Evolutionary conservation across 73 alveolate genomes (phyloP).

Genomic region (Loxodes magnus): DNA sequence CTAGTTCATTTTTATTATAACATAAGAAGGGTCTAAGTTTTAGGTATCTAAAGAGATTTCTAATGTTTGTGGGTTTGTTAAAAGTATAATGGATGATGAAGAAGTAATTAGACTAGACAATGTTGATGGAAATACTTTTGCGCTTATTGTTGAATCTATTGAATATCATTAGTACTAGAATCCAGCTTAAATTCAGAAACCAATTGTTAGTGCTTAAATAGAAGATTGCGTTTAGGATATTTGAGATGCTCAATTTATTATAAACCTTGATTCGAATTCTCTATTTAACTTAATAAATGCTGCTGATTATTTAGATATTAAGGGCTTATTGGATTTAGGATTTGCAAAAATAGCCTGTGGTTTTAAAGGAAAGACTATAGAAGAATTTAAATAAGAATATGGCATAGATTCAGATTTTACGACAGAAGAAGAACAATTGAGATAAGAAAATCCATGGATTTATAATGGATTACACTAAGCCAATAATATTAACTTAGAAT

Average conservation of each 20-base stretch:
- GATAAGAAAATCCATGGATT: slow-evolving; percentile 72
- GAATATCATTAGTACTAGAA: slow-evolving; percentile 8
- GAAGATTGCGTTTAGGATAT: neutral
- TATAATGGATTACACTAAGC: too few relatives aligned
- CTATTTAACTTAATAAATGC: slow-evolving; percentile 74
- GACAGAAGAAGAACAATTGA: slow-evolving; percentile 84
- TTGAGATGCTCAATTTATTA: slow-evolving; percentile 23
- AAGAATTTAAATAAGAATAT: slow-evolving; percentile 64
- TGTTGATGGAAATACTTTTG: neutral
- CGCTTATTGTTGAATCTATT: neutral
- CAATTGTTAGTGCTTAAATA: neutral
- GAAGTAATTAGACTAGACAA: neutral
- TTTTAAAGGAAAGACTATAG: slow-evolving; percentile 49
- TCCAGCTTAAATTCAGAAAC: neutral
- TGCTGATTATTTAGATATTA: slow-evolving; percentile 84
- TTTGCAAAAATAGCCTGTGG: slow-evolving; percentile 87
- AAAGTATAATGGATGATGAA: too few relatives aligned
- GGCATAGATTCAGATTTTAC: slow-evolving; percentile 70
- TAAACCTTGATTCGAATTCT: slow-evolving; percentile 56
- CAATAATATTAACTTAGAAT: too few relatives aligned
- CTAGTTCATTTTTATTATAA: too few relatives aligned
- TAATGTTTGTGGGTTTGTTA: too few relatives aligned
- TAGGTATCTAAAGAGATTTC: too few relatives aligned
- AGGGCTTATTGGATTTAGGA: slow-evolving; percentile 56
- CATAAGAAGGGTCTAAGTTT: too few relatives aligned